phyloP scores from a whole-genome alignment of 257 asterid genomes.

The Scutellaria minor region DNA sequence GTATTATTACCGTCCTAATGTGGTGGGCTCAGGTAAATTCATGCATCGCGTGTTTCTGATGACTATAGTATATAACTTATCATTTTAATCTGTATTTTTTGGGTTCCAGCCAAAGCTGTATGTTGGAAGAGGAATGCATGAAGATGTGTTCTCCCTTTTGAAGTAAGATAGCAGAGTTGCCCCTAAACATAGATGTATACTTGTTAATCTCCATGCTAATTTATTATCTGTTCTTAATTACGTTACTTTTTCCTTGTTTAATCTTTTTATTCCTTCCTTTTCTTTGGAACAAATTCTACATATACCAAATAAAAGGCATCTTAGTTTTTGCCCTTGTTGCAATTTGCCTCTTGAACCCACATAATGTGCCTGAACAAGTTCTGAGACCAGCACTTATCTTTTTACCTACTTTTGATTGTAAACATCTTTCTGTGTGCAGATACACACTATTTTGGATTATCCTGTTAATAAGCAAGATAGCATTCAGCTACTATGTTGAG shows the following conservation, averaged over 20 bases:
- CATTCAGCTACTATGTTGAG: slow-evolving; percentile 99
- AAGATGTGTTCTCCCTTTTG: slow-evolving; percentile 83
- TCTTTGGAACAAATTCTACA: background rate
- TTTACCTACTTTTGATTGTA: slow-evolving; percentile 7
- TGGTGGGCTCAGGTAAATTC: slow-evolving; percentile 98
- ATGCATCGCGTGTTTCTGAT: slow-evolving; percentile 16
- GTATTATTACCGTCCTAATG: slow-evolving; percentile 64
- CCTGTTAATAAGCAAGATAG: slow-evolving; percentile 89
- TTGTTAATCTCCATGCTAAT: slow-evolving; percentile 22
- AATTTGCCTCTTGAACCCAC: slow-evolving; percentile 13
- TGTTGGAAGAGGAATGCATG: slow-evolving; percentile 99
- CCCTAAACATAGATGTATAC: background rate
- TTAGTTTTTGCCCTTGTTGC: slow-evolving; percentile 1
- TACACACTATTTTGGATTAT: slow-evolving; percentile 96
- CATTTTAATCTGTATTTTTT: slow-evolving; percentile 29
- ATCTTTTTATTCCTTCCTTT: slow-evolving; percentile 9
- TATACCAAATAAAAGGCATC: background rate
- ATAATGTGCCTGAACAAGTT: slow-evolving; percentile 26
- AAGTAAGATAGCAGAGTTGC: slow-evolving; percentile 61
- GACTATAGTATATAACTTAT: slow-evolving; percentile 28
- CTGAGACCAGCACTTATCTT: slow-evolving; percentile 23
- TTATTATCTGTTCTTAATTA: slow-evolving; percentile 10
- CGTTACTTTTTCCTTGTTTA: background rate
- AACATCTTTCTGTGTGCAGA: slow-evolving; percentile 46
- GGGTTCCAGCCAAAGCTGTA: slow-evolving; percentile 86